A percentile compares a stretch with the other conserved stretches of the same genome.
phyloP scores from a whole-genome alignment of 1,284 basidiomycete genomes.

The Papiliotrema terrestris region DNA sequence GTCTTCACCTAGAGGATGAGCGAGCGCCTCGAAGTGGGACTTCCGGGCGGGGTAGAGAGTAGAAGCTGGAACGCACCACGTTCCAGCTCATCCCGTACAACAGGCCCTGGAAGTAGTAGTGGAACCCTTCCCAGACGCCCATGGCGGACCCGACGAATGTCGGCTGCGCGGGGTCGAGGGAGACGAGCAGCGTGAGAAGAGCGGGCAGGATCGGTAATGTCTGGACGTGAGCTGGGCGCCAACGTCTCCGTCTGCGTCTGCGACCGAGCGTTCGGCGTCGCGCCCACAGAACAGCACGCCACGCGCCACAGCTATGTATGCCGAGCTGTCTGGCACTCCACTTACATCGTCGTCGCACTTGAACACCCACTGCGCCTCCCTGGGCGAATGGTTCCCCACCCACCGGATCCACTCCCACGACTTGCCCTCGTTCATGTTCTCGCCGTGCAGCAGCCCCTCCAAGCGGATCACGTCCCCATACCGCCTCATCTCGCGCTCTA shows the following conservation, averaged over 20 bases:
- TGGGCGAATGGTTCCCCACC: conserved; percentile 14
- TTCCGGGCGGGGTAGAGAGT: neutral
- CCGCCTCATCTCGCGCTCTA: conserved; percentile 6
- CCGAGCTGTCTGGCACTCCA: no score
- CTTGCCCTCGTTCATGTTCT: conserved; percentile 93
- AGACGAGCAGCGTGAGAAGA: conserved; percentile 15
- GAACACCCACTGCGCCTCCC: conserved; percentile 17
- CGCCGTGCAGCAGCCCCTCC: conserved; percentile 38
- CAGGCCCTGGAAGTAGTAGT: conserved; percentile 22
- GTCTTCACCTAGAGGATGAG: conserved; percentile 16
- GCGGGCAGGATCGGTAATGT: conserved; percentile 24
- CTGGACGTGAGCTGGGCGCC: conserved; percentile 5
- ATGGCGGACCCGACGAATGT: conserved; percentile 21
- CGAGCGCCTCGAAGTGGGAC: no score
- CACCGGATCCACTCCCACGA: conserved; percentile 59
- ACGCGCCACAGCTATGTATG: no score
- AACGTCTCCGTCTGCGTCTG: no score
- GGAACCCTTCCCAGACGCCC: conserved; percentile 13
- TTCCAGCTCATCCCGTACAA: conserved; percentile 24
- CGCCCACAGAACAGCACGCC: no score
- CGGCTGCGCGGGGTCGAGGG: conserved; percentile 15
- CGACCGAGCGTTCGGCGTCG: no score
- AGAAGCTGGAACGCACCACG: conserved; percentile 12
- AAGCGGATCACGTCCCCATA: conserved; percentile 20
- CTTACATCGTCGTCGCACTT: conserved; percentile 23